Evolutionary conservation across 805 yeast genomes (phyloP).

Genomic region (Suhomyces sp.): DNA sequence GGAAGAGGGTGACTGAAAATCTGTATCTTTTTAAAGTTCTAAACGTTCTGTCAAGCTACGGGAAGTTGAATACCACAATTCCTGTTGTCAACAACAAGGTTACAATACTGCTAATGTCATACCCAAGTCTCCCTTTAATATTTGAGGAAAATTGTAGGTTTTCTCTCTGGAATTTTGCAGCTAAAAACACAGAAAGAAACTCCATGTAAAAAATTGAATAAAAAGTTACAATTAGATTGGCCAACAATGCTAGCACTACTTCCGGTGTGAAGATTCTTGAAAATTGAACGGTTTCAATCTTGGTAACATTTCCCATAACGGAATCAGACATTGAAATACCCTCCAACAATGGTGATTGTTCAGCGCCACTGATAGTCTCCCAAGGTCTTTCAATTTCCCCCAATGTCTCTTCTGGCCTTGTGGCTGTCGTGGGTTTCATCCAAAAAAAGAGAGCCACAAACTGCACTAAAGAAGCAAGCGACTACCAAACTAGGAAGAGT

Average conservation of each 20-base stretch:
- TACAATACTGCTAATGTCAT: conserved; percentile 31
- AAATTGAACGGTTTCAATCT: conserved; percentile 1
- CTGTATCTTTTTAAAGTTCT: conserved; percentile 32
- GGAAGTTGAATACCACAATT: conserved; percentile 29
- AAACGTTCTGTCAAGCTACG: conserved; percentile 30
- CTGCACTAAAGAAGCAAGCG: conserved; percentile 35
- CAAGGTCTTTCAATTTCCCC: conserved; percentile 26
- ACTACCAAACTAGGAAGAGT: conserved; percentile 53
- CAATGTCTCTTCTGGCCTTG: conserved; percentile 40
- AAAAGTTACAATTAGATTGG: conserved; percentile 33
- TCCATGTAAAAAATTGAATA: conserved; percentile 33
- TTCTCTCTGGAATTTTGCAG: conserved; percentile 25
- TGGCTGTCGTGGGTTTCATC: conserved; percentile 51
- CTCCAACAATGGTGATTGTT: background rate
- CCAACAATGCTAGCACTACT: conserved; percentile 30
- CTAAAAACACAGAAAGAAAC: conserved; percentile 38
- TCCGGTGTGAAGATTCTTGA: conserved; percentile 26
- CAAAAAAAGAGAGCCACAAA: conserved; percentile 44
- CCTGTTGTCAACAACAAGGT: conserved; percentile 37
- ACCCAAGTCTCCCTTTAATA: conserved; percentile 39
- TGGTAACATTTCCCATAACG: background rate
- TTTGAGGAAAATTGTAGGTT: conserved; percentile 30
- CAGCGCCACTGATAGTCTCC: background rate
- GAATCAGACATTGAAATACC: background rate
- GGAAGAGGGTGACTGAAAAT: conserved; percentile 31